Conservation (phyloP, 306 rosid species). For the Lathyrus tuberosus region DNA sequence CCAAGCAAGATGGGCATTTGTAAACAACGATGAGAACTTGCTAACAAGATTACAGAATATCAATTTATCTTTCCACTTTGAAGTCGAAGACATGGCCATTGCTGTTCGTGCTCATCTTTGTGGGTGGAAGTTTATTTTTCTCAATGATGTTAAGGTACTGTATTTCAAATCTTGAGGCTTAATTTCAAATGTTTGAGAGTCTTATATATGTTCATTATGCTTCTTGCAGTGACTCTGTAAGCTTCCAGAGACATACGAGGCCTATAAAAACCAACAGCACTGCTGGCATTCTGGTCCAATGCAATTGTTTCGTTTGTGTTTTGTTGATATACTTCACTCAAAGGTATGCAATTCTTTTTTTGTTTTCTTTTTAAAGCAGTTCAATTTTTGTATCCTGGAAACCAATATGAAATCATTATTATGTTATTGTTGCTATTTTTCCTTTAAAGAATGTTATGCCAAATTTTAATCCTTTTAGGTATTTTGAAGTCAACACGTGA, state of each 20-base stretch:
- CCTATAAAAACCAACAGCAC: slow-evolving; percentile 96
- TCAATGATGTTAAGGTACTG: slow-evolving; percentile 87
- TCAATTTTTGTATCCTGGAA: slow-evolving; percentile 22
- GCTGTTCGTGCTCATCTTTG: slow-evolving; percentile 99
- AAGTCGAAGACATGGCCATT: slow-evolving; percentile 98
- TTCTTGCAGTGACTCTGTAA: slow-evolving; percentile 93
- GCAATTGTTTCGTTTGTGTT: slow-evolving; percentile 93
- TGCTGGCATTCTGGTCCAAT: slow-evolving; percentile 99
- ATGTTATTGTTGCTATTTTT: neutral
- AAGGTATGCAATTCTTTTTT: slow-evolving; percentile 60
- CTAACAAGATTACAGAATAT: slow-evolving; percentile 95
- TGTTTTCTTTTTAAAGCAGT: slow-evolving; percentile 5
- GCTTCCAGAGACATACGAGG: slow-evolving; percentile 98
- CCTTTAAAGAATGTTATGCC: neutral
- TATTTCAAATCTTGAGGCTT: slow-evolving; percentile 27
- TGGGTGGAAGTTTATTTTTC: slow-evolving; percentile 97
- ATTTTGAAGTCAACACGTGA: slow-evolving; percentile 13
- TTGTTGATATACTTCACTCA: slow-evolving; percentile 82
- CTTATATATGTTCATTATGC: slow-evolving; percentile 44
- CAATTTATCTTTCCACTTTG: slow-evolving; percentile 93
- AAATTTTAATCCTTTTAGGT: neutral
- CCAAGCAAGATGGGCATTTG: slow-evolving; percentile 96
- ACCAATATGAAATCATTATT: neutral
- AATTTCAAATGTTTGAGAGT: slow-evolving; percentile 21
- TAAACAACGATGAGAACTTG: slow-evolving; percentile 97